These are phyloP conservation scores for Podochytrium sp. DNA, from an alignment of 192 early-diverging fungal genomes.

Conservation along the genomic window DNA sequence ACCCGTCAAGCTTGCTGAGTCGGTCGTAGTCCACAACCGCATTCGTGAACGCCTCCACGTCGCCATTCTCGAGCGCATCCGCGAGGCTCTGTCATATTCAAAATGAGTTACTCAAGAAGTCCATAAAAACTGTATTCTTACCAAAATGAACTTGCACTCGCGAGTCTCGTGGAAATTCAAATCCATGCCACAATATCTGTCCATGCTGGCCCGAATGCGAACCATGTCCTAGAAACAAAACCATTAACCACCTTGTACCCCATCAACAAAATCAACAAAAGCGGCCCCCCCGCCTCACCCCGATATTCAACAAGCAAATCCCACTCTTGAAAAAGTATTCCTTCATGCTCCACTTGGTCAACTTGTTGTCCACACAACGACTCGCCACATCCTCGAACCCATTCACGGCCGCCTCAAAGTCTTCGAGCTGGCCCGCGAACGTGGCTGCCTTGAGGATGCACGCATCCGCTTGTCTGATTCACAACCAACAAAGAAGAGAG, in stretches of 20 bases:
- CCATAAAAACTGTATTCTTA: neutral
- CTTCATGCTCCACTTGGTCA: constrained; percentile 94
- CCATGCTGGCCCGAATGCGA: constrained; percentile 73
- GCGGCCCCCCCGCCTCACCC: constrained; percentile 46
- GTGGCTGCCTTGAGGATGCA: constrained; percentile 90
- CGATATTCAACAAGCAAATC: constrained; percentile 83
- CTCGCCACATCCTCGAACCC: constrained; percentile 89
- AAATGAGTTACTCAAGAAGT: constrained; percentile 1
- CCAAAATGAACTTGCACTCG: constrained; percentile 73
- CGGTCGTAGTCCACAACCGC: constrained; percentile 83
- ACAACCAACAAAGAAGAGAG: too few relatives aligned
- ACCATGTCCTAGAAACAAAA: constrained; percentile 69
- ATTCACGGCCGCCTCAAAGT: constrained; percentile 87
- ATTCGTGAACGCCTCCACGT: constrained; percentile 83
- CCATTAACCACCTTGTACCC: neutral
- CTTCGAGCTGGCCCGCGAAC: constrained; percentile 86
- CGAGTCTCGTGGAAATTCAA: constrained; percentile 80
- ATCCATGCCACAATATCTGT: constrained; percentile 88
- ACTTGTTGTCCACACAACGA: constrained; percentile 82
- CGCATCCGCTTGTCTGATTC: constrained; percentile 78
- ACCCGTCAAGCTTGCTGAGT: constrained; percentile 89
- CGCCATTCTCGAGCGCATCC: constrained; percentile 74
- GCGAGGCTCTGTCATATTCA: constrained; percentile 59
- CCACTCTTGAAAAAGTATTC: constrained; percentile 98
- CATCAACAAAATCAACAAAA: neutral